phyloP scores from a whole-genome alignment of 805 yeast species.

The Ogataea thermomethanolica region DNA sequence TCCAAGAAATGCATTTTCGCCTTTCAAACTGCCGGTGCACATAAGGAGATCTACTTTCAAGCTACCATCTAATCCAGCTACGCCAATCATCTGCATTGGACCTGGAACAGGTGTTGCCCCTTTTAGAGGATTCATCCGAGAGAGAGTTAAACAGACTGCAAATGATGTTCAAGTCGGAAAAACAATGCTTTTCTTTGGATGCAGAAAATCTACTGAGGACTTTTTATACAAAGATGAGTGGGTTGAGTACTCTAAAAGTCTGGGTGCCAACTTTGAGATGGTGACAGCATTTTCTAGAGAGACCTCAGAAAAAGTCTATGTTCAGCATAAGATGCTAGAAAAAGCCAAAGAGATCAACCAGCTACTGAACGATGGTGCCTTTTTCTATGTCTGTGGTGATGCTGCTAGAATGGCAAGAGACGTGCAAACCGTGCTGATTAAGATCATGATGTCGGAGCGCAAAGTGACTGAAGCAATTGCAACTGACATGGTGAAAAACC shows the following conservation, averaged over 20 bases:
- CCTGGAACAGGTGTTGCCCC: constrained; percentile 99
- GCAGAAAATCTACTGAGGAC: constrained; percentile 76
- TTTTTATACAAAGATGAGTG: constrained; percentile 87
- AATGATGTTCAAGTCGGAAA: constrained; percentile 59
- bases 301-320: constrained; percentile 63
- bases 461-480: constrained; percentile 66
- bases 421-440: constrained; percentile 67
- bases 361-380: constrained; percentile 66
- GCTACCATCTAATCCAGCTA: constrained; percentile 78
- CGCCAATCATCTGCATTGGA: constrained; percentile 89
- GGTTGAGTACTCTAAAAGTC: constrained; percentile 62
- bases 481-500: constrained; percentile 67
- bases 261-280: constrained; percentile 65
- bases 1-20: constrained; percentile 59
- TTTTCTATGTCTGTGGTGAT: constrained; percentile 95
- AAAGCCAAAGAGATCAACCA: constrained; percentile 51
- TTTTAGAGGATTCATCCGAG: constrained; percentile 91
- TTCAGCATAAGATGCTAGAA: constrained; percentile 72
- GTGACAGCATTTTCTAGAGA: constrained; percentile 87
- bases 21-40: constrained; percentile 79
- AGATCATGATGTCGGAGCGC: constrained; percentile 61
- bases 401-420: constrained; percentile 95
- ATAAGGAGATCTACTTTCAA: constrained; percentile 94
- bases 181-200: constrained; percentile 79
- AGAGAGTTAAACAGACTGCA: constrained; percentile 59